A percentile compares a stretch with the other conserved stretches of the same genome.
Conservation (phyloP, 2,329 filamentous ascomycete genomes). For the Diaporthe sp. region DNA sequence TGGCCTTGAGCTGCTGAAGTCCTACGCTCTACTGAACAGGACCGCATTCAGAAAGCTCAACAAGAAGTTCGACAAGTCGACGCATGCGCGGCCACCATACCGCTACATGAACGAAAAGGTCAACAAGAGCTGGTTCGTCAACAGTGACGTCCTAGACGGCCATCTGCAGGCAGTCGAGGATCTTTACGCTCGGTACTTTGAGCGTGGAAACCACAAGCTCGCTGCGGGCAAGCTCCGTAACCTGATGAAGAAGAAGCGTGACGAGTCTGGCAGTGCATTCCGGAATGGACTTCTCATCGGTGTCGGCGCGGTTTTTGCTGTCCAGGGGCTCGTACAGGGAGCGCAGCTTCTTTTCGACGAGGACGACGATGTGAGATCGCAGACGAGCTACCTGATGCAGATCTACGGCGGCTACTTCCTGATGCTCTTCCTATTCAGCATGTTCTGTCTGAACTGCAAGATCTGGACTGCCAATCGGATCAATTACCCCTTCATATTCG, state of each 20-base stretch:
- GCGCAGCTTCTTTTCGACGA: constrained; percentile 63
- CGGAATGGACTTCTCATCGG: constrained; percentile 77
- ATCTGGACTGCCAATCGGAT: constrained; percentile 88
- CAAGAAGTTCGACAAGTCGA: constrained; percentile 97
- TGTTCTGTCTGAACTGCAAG: constrained; percentile 90
- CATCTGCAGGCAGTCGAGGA: constrained; percentile 88
- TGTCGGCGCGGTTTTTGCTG: constrained; percentile 73
- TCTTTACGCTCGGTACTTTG: constrained; percentile 94
- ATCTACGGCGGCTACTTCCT: constrained; percentile 95
- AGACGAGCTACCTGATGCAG: constrained; percentile 82
- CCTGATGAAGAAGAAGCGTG: constrained; percentile 70
- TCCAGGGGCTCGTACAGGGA: constrained; percentile 76
- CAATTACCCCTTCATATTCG: constrained; percentile 97
- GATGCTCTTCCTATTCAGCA: constrained; percentile 80
- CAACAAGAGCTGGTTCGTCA: constrained; percentile 90
- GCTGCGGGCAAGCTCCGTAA: constrained; percentile 89
- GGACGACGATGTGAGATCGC: constrained; percentile 61
- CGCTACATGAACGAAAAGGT: constrained; percentile 94
- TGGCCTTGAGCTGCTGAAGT: constrained; percentile 90
- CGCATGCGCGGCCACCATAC: constrained; percentile 81
- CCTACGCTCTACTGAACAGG: constrained; percentile 89
- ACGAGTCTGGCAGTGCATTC: constrained; percentile 71
- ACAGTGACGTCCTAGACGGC: constrained; percentile 85
- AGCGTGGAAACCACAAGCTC: constrained; percentile 92
- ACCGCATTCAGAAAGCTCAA: constrained; percentile 98